phyloP scores from a whole-genome alignment of 2,329 filamentous ascomycete species.

The Coniochaeta prunicola region DNA sequence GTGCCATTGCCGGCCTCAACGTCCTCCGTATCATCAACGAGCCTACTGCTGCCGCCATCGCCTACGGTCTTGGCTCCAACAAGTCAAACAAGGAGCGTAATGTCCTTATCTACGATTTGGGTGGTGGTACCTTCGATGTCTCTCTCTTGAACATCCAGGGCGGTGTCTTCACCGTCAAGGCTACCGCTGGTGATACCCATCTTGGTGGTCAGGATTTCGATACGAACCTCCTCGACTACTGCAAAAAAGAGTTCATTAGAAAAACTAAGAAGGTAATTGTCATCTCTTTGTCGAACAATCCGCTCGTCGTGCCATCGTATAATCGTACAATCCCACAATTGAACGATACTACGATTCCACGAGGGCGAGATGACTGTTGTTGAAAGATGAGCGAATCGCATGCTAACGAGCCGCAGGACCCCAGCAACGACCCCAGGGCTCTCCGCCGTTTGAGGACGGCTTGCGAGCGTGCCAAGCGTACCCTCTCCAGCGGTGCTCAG shows the following conservation, averaged over 20 bases:
- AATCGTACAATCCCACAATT: constrained; percentile 27
- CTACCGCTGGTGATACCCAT: constrained; percentile 95
- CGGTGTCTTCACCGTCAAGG: constrained; percentile 98
- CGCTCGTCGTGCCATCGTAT: neutral
- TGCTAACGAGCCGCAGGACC: constrained; percentile 30
- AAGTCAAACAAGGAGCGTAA: constrained; percentile 98
- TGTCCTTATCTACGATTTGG: constrained; percentile 98
- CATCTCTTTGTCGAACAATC: neutral
- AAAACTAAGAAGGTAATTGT: constrained; percentile 51
- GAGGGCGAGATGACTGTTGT: too few relatives aligned
- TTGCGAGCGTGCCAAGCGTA: constrained; percentile 99
- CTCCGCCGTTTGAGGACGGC: constrained; percentile 93
- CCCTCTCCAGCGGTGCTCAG: constrained; percentile 93
- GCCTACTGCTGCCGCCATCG: constrained; percentile 95
- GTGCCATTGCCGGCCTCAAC: constrained; percentile 94
- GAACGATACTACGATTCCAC: too few relatives aligned
- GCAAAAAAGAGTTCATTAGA: constrained; percentile 86
- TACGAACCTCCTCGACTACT: constrained; percentile 89
- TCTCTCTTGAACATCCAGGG: constrained; percentile 98
- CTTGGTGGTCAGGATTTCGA: constrained; percentile 96
- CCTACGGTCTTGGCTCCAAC: constrained; percentile 92
- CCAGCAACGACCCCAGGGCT: constrained; percentile 79
- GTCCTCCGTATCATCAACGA: constrained; percentile 99
- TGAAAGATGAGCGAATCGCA: too few relatives aligned
- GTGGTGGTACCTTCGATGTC: constrained; percentile 99